These are phyloP conservation scores for Alnus rubra DNA, from an alignment of 306 rosid genomes.

Conservation along the genomic window DNA sequence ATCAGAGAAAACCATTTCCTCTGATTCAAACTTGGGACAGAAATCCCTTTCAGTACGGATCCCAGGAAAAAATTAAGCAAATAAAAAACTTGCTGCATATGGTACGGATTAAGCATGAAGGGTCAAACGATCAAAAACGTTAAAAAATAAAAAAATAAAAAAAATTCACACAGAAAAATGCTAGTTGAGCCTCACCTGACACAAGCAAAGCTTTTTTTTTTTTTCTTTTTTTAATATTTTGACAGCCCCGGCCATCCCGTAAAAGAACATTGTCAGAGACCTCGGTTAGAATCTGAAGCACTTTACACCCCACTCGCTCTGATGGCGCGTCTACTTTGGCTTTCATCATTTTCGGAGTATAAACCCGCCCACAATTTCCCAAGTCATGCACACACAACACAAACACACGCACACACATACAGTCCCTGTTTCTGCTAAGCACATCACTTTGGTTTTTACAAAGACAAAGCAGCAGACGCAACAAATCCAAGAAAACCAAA, in stretches of 20 bases:
- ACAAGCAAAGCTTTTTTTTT: background rate
- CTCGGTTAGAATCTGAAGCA: background rate
- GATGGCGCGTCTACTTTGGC: slow-evolving; percentile 27
- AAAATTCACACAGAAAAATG: background rate
- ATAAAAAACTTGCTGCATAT: background rate
- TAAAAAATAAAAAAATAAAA: background rate
- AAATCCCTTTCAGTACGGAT: slow-evolving; percentile 8
- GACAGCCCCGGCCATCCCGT: slow-evolving; percentile 16
- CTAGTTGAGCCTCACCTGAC: slow-evolving; percentile 41
- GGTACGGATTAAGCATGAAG: slow-evolving; percentile 27
- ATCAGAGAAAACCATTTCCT: background rate
- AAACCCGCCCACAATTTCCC: slow-evolving; percentile 42
- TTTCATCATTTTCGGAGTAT: slow-evolving; percentile 19
- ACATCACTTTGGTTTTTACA: slow-evolving; percentile 24
- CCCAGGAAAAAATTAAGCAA: background rate
- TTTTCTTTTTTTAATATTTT: background rate
- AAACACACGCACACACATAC: background rate
- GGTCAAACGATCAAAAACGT: background rate
- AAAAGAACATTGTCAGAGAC: slow-evolving; percentile 3
- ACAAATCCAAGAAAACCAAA: slow-evolving; percentile 16
- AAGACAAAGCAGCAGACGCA: slow-evolving; percentile 23
- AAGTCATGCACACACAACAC: slow-evolving; percentile 15
- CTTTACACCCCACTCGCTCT: background rate
- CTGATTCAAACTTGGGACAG: background rate
- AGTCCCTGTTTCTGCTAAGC: slow-evolving; percentile 25